Evolutionary conservation across 441 rosid genomes (phyloP), one percentile per base, ranked within the genome.

Genomic region (Erodium moschatum): DNA sequence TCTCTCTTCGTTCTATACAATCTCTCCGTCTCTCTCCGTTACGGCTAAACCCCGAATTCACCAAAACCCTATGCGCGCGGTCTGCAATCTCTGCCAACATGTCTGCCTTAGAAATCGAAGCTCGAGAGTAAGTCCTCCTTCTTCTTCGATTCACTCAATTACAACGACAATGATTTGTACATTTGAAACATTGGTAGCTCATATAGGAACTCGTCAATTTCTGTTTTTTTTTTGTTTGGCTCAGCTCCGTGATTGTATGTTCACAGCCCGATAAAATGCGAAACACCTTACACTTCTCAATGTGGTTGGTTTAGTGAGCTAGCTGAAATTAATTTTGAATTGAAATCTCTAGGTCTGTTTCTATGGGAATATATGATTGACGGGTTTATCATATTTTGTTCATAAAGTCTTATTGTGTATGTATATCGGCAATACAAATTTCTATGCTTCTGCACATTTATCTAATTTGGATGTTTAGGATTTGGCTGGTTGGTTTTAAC

Each of bases 51-150:
- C 63, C 63, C 66, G 11, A 63, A 29, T 63, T 40, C 40, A 27
- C 66, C 66, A 24, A 24, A 63, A 63, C 66, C 66, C 66, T 63
- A 63, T 8, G 15, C 16, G 40, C 16, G 11, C 35, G 40, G 40
- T 35, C 40, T 35, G 40, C 40, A 35, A 35, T 62, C 33, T 62
- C 44, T 11, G 2, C 76, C 52, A 80, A 76, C 68, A 91, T 89
- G 96, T 75, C 78, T 11, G 82, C 94, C 40, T 81, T 89, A 63
- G 97, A 91, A 84, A 91, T 94, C 78, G 97, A 94, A 81, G 96
- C 98, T 75, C 89, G 92, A 70, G 97, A 91, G 97, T 94, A 77
- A 81, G 96, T 70, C 54, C 6, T 72, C 56, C 0, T 69, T 66
- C 1, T 60, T 48, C 48, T 65, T 69, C 60, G 9, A 18, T 20